Base-by-base conservation (phyloP, 495 filamentous ascomycete genomes). In the Lasiosphaeris hirsuta region DNA sequence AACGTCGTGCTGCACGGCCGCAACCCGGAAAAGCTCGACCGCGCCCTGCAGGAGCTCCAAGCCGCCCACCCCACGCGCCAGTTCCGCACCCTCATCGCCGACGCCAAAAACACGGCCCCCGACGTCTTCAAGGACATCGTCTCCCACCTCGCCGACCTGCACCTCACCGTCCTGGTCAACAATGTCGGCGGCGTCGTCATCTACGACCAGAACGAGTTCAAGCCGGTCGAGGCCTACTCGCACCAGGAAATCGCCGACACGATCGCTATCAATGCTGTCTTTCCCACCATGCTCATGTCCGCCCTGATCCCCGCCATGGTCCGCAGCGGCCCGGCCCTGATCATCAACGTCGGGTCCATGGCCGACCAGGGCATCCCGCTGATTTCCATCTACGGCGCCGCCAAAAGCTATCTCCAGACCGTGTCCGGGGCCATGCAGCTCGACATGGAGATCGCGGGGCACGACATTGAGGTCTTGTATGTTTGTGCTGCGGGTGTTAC, bases 1-100 rank as follows among this genome's bases (percentile, higher is more conserved):
- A 82, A 82, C 58, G 76, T 85, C 13, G 66, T 84, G 5, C 56
- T 86, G 7, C 81, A 85, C 63, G 83, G 82, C 13, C 76, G 81
- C 30, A 82, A 79, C 52, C 46, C 48, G 5, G 36, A 58, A 19
- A 85, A 84, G 57, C 74, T 84, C 1, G 50, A 61, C 2, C 40
- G 44, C 4, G 61, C 76, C 33, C 44, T 58, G 10, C n/a, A 14
- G 3, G 47, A 58, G 38, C 66, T 74, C 0, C 10, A 33, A 3
- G 34, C 53, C 0, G 35, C 64, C 13, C 76, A 71, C 43, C 79
- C 80, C 4, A 37, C 54, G n/a, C 56, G 58, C 17, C 40, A 50
- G 33, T 69, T 69, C 37, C 66, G 64, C 30, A 45, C 51, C 13
- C 62, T 72, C n/a, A 39, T 68, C 9, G 67, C 65, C 11, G 69